phyloP scores from a whole-genome alignment of 352 stramenopile species.

The Pythium aristosporum region DNA sequence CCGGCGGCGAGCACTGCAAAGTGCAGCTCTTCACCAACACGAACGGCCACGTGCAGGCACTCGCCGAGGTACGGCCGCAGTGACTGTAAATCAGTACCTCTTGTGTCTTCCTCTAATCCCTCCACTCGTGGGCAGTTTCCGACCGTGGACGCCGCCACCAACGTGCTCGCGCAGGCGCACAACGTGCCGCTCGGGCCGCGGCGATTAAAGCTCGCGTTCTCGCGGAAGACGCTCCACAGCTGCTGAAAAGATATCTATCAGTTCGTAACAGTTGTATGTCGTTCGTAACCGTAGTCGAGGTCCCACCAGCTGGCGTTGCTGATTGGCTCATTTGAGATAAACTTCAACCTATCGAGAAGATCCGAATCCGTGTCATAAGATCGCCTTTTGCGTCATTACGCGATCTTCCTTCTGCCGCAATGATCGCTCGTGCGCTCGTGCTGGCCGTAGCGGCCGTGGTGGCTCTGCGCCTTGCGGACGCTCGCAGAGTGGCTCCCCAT shows the following conservation, averaged over 20 bases:
- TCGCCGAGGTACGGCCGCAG: constrained; percentile 35
- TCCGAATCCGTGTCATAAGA: no score
- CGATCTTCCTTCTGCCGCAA: no score
- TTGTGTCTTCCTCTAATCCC: neutral
- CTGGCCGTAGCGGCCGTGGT: no score
- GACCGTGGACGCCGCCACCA: constrained; percentile 48
- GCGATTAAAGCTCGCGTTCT: constrained; percentile 62
- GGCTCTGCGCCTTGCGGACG: no score
- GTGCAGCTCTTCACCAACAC: constrained; percentile 48
- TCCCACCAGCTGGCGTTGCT: no score
- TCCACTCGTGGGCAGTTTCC: constrained; percentile 31
- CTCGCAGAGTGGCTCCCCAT: no score
- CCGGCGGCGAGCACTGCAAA: constrained; percentile 41
- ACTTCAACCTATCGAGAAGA: no score
- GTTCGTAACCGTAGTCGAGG: no score
- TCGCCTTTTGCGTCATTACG: no score
- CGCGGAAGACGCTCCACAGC: constrained; percentile 44
- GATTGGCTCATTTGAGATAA: no score
- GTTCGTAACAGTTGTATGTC: neutral
- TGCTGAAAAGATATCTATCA: constrained; percentile 6
- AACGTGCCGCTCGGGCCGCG: constrained; percentile 38
- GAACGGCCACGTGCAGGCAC: constrained; percentile 46
- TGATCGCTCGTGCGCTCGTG: no score
- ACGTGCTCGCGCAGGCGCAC: constrained; percentile 50
- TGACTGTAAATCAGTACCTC: neutral